These are phyloP conservation scores for Aspergillus sp. DNA, from an alignment of 2,329 filamentous ascomycete genomes.

Conservation along the genomic window DNA sequence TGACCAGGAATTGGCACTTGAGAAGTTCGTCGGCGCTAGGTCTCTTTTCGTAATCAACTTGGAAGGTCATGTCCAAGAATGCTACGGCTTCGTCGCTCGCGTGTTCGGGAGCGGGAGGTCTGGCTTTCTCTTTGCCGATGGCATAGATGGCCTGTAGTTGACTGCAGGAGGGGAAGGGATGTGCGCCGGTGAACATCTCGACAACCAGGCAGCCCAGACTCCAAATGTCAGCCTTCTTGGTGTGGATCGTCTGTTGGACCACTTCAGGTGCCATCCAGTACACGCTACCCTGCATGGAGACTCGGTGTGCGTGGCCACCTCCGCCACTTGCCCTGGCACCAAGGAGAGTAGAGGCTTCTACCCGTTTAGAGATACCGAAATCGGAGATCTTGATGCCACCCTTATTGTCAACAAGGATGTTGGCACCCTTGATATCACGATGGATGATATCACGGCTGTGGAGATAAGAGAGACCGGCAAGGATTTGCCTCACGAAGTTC, in stretches of 20 bases:
- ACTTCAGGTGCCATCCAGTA: slow-evolving; percentile 99
- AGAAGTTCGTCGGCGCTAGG: slow-evolving; percentile 91
- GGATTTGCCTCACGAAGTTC: slow-evolving; percentile 95
- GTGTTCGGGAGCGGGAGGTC: slow-evolving; percentile 83
- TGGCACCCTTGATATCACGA: slow-evolving; percentile 97
- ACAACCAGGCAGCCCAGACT: slow-evolving; percentile 94
- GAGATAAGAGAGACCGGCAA: slow-evolving; percentile 88
- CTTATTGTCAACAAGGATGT: slow-evolving; percentile 98
- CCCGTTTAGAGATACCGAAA: slow-evolving; percentile 97
- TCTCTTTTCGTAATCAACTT: slow-evolving; percentile 89
- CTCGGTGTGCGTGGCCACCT: slow-evolving; percentile 52
- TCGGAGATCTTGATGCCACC: slow-evolving; percentile 99
- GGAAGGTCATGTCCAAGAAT: slow-evolving; percentile 88
- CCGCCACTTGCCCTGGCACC: slow-evolving; percentile 42
- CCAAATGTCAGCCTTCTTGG: slow-evolving; percentile 98
- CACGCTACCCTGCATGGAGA: slow-evolving; percentile 91
- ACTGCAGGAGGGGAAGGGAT: slow-evolving; percentile 95
- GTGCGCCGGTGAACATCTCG: slow-evolving; percentile 97
- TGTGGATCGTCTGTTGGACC: slow-evolving; percentile 96
- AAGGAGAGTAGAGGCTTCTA: slow-evolving; percentile 86
- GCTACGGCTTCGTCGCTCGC: slow-evolving; percentile 80
- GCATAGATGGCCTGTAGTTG: slow-evolving; percentile 99
- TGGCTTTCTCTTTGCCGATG: slow-evolving; percentile 84
- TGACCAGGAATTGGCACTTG: slow-evolving; percentile 74
- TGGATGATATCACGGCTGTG: slow-evolving; percentile 96